Base-by-base conservation (phyloP, 441 rosid genomes). In the Hura crepitans region DNA sequence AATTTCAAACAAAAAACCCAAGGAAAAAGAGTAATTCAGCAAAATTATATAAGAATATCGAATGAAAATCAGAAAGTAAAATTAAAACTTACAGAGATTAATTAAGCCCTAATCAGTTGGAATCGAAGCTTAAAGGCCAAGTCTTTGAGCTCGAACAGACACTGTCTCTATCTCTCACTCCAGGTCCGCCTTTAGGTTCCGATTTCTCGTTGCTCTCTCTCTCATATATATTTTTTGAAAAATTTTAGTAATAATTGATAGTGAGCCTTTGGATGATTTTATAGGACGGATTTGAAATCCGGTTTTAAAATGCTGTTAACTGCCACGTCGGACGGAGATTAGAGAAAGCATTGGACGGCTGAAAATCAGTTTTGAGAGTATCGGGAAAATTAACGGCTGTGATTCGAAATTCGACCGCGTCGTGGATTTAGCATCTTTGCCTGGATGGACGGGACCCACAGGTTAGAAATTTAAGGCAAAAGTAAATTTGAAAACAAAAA, bases 231-330 rank as follows among this genome's bases (percentile, higher is more conserved):
- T 51, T 51, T 51, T 49, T 42, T 42, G 0, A 42, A 11, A 42
- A 42, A 42, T 0, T 1, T 42, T 9, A 42, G 2, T 9, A 42
- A 2, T 42, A 14, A 42, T 0, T 9, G 17, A 59, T 15, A 30
- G 58, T 35, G 51, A 31, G 65, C 18, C 28, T 27, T 39, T 30
- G 59, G 49, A 15, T 30, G 59, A 23, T 58, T 73, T 70, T 77
- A 72, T 74, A 54, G 12, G 31, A 18, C 94, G 96, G 92, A 92
- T 81, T 83, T 80, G 82, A 85, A 86, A 83, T 71, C 77, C 87
- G 84, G 89, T 83, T 79, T 86, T 89, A 66, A 89, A 85, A 84
- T 73, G 79, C 81, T 53, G 73, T 85, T 86, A 78, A 91, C 50
- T 85, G 85, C 86, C 92, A 85, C 89, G 87, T 85, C 10, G 70